Conservation (phyloP, 768 basidiomycete species). For the Xerocomellus chrysenteron region DNA sequence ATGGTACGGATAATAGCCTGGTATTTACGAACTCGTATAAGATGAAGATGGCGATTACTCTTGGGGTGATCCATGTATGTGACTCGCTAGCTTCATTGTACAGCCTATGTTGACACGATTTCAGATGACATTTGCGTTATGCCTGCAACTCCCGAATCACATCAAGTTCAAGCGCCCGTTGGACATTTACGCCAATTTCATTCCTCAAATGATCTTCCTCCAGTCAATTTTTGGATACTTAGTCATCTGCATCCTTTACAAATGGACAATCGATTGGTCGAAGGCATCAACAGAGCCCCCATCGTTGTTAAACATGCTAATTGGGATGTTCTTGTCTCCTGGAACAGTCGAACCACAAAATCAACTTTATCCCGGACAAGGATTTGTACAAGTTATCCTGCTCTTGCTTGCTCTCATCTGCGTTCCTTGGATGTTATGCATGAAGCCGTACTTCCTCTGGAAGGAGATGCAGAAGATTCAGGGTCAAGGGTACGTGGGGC, state of each 20-base stretch:
- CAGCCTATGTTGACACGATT: constrained; percentile 13
- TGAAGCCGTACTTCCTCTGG: constrained; percentile 90
- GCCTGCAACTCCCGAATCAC: constrained; percentile 94
- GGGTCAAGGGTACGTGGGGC: constrained; percentile 79
- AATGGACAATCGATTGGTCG: constrained; percentile 95
- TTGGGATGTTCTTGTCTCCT: constrained; percentile 92
- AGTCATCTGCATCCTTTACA: constrained; percentile 91
- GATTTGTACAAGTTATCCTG: constrained; percentile 76
- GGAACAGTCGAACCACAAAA: constrained; percentile 67
- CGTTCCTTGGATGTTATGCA: constrained; percentile 91
- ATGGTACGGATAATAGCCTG: constrained; percentile 85
- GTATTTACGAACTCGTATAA: constrained; percentile 99
- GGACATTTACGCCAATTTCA: constrained; percentile 92
- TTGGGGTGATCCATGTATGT: constrained; percentile 91
- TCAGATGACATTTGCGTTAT: constrained; percentile 98
- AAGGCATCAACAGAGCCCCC: constrained; percentile 69
- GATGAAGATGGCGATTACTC: constrained; percentile 99
- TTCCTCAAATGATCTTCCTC: constrained; percentile 96
- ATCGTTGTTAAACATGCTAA: constrained; percentile 92
- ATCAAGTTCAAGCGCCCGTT: constrained; percentile 84
- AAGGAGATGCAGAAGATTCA: constrained; percentile 85
- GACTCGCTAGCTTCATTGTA: constrained; percentile 25
- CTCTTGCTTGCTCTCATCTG: constrained; percentile 79
- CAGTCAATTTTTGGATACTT: constrained; percentile 98
- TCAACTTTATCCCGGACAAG: constrained; percentile 86